A percentile compares a stretch with the other conserved stretches of the same genome.
These are phyloP conservation scores for Penicillium maclennaniae DNA, from an alignment of 495 filamentous ascomycete genomes.

Conservation along the genomic window DNA sequence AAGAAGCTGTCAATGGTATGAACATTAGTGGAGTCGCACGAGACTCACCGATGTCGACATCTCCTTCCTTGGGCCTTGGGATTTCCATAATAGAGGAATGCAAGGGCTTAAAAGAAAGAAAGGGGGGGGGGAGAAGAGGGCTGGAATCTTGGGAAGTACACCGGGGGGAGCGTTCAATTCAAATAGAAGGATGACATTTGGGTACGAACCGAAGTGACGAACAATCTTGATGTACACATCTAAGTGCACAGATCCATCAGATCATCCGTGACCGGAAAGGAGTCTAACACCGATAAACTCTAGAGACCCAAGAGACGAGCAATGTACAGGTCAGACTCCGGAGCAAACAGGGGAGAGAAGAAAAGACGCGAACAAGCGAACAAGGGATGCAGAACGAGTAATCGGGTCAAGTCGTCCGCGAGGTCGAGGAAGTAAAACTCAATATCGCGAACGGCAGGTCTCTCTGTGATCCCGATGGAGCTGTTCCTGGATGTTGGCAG, in stretches of 20 bases:
- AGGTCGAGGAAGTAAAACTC: too few species aligned
- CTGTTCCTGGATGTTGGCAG: not conserved
- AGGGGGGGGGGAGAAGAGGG: not conserved
- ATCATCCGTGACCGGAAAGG: not conserved
- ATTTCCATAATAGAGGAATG: constrained; percentile 22
- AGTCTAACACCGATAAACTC: constrained; percentile 1
- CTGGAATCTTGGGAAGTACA: not conserved
- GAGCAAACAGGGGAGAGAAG: not conserved
- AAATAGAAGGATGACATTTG: constrained; percentile 9
- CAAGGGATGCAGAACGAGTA: constrained; percentile 13
- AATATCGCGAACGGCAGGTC: too few species aligned
- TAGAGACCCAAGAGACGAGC: not conserved
- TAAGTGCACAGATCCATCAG: not conserved
- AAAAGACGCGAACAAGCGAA: not conserved
- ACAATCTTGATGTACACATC: not conserved
- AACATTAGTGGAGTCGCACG: not conserved
- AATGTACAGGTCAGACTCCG: constrained; percentile 17
- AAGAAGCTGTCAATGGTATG: constrained; percentile 3
- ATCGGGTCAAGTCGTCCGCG: not conserved
- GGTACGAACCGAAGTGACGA: not conserved
- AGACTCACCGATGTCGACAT: constrained; percentile 29
- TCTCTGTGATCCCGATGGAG: too few species aligned
- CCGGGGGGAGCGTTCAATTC: constrained; percentile 7
- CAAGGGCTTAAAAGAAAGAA: not conserved
- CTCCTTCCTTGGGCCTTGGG: constrained; percentile 26